phyloP scores from a whole-genome alignment of 2,329 filamentous ascomycete genomes.

The Arachnopeziza araneosa region DNA sequence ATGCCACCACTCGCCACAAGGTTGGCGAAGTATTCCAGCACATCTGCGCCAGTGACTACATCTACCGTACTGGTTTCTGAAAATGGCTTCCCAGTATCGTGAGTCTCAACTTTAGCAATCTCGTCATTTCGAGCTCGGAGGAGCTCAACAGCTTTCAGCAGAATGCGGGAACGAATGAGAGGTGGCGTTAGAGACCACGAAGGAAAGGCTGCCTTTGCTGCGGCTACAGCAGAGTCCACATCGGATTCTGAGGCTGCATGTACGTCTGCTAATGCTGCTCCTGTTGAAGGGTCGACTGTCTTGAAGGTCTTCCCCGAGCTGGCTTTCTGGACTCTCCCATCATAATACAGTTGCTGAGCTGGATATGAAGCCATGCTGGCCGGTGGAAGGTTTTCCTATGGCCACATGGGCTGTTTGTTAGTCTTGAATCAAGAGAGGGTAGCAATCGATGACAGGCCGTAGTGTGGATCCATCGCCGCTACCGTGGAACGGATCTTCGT shows the following conservation, averaged over 20 bases:
- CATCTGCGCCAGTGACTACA: slow-evolving; percentile 75
- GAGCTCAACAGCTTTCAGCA: slow-evolving; percentile 69
- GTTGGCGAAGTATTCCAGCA: slow-evolving; percentile 81
- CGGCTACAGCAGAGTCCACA: slow-evolving; percentile 65
- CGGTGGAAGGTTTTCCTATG: slow-evolving; percentile 38
- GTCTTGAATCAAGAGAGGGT: not conserved
- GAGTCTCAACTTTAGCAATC: slow-evolving; percentile 72
- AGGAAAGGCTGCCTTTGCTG: slow-evolving; percentile 66
- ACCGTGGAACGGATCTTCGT: not conserved
- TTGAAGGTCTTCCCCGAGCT: slow-evolving; percentile 59
- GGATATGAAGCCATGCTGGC: slow-evolving; percentile 36
- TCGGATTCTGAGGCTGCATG: slow-evolving; percentile 61
- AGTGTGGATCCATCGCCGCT: not conserved
- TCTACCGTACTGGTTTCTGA: slow-evolving; percentile 82
- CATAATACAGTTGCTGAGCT: slow-evolving; percentile 66
- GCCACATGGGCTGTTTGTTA: slow-evolving; percentile 43
- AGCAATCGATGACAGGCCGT: not conserved
- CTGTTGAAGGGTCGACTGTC: slow-evolving; percentile 69
- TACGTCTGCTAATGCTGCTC: slow-evolving; percentile 62
- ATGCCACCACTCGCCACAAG: slow-evolving; percentile 70
- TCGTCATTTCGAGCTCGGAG: slow-evolving; percentile 73
- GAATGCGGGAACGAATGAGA: slow-evolving; percentile 69
- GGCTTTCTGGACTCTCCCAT: slow-evolving; percentile 60
- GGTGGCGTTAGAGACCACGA: slow-evolving; percentile 71
- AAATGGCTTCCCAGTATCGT: slow-evolving; percentile 82